Evolutionary conservation across 345 rosid species (phyloP), one percentile per base, ranked within the genome.

Genomic region (Rhodamnia rubescens): DNA sequence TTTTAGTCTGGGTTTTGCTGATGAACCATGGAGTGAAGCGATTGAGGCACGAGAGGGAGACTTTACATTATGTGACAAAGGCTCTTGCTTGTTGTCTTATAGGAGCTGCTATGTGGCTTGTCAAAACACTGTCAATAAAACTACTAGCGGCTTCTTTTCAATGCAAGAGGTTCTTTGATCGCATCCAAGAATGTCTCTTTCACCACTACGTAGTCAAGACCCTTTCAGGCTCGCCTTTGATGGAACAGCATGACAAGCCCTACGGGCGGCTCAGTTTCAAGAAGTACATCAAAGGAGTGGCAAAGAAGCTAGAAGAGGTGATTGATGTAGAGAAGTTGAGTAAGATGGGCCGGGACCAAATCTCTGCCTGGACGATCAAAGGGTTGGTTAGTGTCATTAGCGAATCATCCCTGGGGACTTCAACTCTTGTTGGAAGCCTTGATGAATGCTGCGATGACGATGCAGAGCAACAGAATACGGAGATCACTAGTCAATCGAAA

Each of bases 291-390:
- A 90, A 90, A 80, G 64, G 86, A 74, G 84, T 85, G 8, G 88
- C 87, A 42, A 85, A 84, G 75, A 85, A 84, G 9, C 90, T 88
- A 85, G 92, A 91, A 83, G 92, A 91, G 87, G 91, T 91, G 88
- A 92, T 93, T 56, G 91, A 94, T 89, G 92, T 92, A 82, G 95
- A 92, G 32, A 91, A 90, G 92, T 91, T 94, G 81, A 90, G 90
- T 82, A 93, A 91, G 87, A 88, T 93, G 88, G 92, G 86, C 83
- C 94, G 87, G 55, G 93, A 85, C 82, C 93, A 91, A 84, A 64
- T 92, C 80, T 94, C 96, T 75, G 94, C 96, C 86, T 94, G 96
- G 95, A 92, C 94, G 32, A 93, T 94, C 93, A 92, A 90, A 90
- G 95, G 92, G 40, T 88, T 94, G 84, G 84, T 92, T 49, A 84